Evolutionary conservation across 352 stramenopile species (phyloP), one percentile per base, ranked within the genome.

Genomic region (Lagenidium giganteum): DNA sequence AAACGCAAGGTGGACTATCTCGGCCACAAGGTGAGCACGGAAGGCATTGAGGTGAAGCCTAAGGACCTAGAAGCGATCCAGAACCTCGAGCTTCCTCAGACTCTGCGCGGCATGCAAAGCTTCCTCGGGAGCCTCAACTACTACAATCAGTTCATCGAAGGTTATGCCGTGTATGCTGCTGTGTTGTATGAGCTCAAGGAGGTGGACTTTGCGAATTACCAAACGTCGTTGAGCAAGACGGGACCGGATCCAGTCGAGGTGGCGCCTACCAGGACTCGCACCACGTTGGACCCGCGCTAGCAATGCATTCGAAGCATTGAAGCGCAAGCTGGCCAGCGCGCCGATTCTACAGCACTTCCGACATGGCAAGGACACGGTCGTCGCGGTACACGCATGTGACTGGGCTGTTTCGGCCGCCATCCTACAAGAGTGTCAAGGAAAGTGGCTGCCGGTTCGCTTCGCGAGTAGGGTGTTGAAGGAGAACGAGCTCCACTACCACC

Each of bases 81-180:
- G 0, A 3, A 43, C 6, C 14, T 55, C 1, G 5, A 11, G 6
- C 52, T 61, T 27, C 53, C 53, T 8, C 4, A 5, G 1, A 48
- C 53, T 2, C 25, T 55, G 1, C 51, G 49, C 13, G 53, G 26
- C 16, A 50, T 61, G 2, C 53, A 61, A 16, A 51, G 29, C 5
- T 56, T 61, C 24, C 35, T 61, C 3, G 53, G 46, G 8, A 51
- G 37, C 2, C 21, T 57, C 11, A 53, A 50, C 28, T 61, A 61
- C 22, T 61, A 57, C 16, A 39, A 54, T 24, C 14, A 28, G 20
- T 59, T 59, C 27, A 31, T 59, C 3, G 51, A 59, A 29, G 29
- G 49, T 17, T 59, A 43, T 21, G 51, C 16, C 5, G 39, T 45
- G 2, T 49, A 46, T 22, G 51, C 51, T 17, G 51, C 51, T 8